Base-by-base conservation (phyloP, 495 filamentous ascomycete genomes). In the Penicillium pulvis region DNA sequence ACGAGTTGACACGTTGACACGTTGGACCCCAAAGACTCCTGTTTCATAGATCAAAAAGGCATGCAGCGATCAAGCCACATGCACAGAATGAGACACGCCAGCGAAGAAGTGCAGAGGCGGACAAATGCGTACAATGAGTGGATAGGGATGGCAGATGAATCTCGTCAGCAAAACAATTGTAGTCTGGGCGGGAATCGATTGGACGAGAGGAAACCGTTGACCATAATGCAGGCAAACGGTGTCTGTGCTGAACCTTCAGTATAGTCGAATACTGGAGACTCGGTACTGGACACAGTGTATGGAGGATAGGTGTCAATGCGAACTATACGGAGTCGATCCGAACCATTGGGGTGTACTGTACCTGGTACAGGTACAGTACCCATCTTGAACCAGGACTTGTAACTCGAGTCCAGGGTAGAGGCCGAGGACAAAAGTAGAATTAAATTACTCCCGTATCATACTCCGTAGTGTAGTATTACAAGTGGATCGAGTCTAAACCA, bases 401-500 rank as follows among this genome's bases (percentile, higher is more conserved):
- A n/a, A n/a, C n/a, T n/a, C 20, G 20, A 23, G 20, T 23, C 20
- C 20, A 23, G 20, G 20, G n/a, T n/a, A n/a, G 20, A 23, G 20
- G 20, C 20, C 20, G 20, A 23, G 20, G 20, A 23, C 1, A 1
- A 23, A 23, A 23, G 20, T 23, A 23, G 20, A 23, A 23, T 23
- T 23, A 23, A 23, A 23, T 23, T 23, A 23, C 20, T 23, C 20
- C 20, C 20, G 20, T 23, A 23, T 23, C 20, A 23, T 23, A 23
- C 1, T 23, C 20, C 20, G 20, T 23, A 23, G 20, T 23, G 20
- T 23, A 23, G 20, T 23, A 23, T 23, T 23, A 23, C 20, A 23
- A 28, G 53, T 57, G 60, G 65, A 67, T 65, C 65, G 53, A 59
- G 51, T 52, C 50, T 60, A 64, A 67, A 58, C 67, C 63, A 58